Conservation (phyloP, 2,329 filamentous ascomycete genomes). For the Eurotiales sp. region DNA sequence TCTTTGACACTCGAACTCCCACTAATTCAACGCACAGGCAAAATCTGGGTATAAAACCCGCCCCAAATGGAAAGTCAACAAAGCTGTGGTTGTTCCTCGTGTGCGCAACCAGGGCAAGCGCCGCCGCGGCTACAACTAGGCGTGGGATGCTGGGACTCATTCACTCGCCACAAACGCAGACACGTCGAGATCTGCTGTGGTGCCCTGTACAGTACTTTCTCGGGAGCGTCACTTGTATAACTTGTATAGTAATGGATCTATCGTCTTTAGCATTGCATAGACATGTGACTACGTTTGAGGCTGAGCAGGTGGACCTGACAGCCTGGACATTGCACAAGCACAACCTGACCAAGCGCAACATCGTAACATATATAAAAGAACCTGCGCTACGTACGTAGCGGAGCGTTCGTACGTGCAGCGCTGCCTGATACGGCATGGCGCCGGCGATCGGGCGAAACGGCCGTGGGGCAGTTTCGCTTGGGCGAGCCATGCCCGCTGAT, state of each 20-base stretch:
- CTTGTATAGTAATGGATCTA: conserved; percentile 10
- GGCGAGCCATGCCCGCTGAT: too few species aligned
- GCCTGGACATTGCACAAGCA: too few species aligned
- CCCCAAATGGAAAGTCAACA: conserved; percentile 83
- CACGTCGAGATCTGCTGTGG: conserved; percentile 7
- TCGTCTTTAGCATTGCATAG: background rate
- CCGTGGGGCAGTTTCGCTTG: too few species aligned
- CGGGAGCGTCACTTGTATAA: conserved; percentile 9
- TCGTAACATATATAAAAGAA: too few species aligned
- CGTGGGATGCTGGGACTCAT: background rate
- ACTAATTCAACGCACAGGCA: conserved; percentile 32
- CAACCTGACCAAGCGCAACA: too few species aligned
- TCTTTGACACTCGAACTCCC: background rate
- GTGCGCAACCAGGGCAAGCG: conserved; percentile 89
- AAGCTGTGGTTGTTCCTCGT: conserved; percentile 79
- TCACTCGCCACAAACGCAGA: background rate
- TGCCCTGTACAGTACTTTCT: background rate
- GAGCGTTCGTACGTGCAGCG: too few species aligned
- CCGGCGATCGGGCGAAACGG: too few species aligned
- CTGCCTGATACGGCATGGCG: too few species aligned
- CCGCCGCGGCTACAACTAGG: conserved; percentile 59
- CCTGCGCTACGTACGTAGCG: too few species aligned
- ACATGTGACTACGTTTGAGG: background rate
- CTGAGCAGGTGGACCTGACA: too few species aligned
- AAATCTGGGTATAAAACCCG: conserved; percentile 79